Conservation (phyloP, 179 eudicot species). For the Sideroxylon spinosum region DNA sequence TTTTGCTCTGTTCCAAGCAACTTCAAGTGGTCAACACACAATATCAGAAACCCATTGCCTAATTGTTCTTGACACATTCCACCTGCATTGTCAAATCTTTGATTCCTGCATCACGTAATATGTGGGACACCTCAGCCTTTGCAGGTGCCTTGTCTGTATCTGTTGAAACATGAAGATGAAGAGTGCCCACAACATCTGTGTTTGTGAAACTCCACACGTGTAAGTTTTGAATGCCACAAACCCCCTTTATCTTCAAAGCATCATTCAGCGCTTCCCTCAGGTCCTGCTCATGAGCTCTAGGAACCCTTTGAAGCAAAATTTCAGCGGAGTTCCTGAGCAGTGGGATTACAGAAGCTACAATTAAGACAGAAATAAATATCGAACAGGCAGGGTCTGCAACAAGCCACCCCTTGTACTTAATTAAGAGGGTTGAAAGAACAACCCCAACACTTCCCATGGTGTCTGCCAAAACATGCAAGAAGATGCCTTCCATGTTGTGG, state of each 20-base stretch:
- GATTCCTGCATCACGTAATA: conserved; percentile 63
- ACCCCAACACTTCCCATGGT: conserved; percentile 98
- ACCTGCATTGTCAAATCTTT: conserved; percentile 84
- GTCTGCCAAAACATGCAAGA: conserved; percentile 94
- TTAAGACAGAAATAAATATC: conserved; percentile 77
- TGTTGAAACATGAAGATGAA: conserved; percentile 67
- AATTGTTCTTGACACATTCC: conserved; percentile 48
- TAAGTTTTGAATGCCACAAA: conserved; percentile 61
- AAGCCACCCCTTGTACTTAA: conserved; percentile 92
- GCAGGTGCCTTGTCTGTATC: conserved; percentile 51
- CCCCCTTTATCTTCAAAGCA: conserved; percentile 66
- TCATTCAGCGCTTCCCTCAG: conserved; percentile 53
- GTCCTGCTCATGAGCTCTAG: conserved; percentile 73
- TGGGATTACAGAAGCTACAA: conserved; percentile 86
- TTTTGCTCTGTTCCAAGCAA: neutral
- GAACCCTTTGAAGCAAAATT: conserved; percentile 81
- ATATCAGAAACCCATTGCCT: neutral
- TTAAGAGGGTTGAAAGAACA: conserved; percentile 80
- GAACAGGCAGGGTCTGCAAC: conserved; percentile 97
- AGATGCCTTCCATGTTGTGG: conserved; percentile 99
- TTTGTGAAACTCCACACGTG: conserved; percentile 93
- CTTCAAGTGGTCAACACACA: neutral
- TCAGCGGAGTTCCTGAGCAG: conserved; percentile 87
- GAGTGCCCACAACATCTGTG: conserved; percentile 71
- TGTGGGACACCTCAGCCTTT: conserved; percentile 45